Evolutionary conservation across 768 basidiomycete species (phyloP).

Genomic region (Leccinum obscurum): DNA sequence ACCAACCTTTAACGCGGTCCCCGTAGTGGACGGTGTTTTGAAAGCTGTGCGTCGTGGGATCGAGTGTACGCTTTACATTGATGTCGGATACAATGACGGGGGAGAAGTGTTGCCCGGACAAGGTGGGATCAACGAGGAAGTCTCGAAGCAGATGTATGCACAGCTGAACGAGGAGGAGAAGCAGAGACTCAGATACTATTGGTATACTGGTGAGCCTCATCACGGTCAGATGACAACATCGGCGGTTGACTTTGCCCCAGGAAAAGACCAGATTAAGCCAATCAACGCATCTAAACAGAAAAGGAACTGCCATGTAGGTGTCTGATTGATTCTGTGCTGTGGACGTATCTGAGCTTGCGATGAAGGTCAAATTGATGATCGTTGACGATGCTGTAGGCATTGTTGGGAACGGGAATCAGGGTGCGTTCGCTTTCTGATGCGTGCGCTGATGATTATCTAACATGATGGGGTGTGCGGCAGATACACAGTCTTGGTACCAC

Average conservation of each 20-base stretch:
- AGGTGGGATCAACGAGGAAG: constrained; percentile 73
- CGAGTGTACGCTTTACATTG: constrained; percentile 58
- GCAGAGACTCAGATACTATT: constrained; percentile 50
- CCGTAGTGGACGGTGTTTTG: constrained; percentile 57
- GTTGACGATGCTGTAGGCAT: constrained; percentile 67
- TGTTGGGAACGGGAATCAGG: constrained; percentile 70
- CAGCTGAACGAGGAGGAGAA: constrained; percentile 45
- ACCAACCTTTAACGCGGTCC: constrained; percentile 68
- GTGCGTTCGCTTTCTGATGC: constrained; percentile 23
- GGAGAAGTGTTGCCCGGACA: constrained; percentile 66
- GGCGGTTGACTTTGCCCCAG: constrained; percentile 21
- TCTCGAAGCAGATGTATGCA: constrained; percentile 58
- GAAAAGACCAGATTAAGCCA: constrained; percentile 64
- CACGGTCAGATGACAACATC: neutral
- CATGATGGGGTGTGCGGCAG: constrained; percentile 24
- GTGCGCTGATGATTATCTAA: constrained; percentile 4
- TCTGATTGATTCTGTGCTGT: neutral
- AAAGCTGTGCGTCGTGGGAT: constrained; percentile 63
- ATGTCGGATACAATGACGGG: constrained; percentile 56
- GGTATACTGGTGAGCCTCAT: constrained; percentile 45
- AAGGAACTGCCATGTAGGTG: constrained; percentile 63
- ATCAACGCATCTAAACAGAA: constrained; percentile 66
- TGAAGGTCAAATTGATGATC: constrained; percentile 60
- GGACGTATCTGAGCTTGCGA: neutral
- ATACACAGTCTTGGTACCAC: constrained; percentile 73